Base-by-base conservation (phyloP, 164 flowering plant genomes). In the Piper longum region DNA sequence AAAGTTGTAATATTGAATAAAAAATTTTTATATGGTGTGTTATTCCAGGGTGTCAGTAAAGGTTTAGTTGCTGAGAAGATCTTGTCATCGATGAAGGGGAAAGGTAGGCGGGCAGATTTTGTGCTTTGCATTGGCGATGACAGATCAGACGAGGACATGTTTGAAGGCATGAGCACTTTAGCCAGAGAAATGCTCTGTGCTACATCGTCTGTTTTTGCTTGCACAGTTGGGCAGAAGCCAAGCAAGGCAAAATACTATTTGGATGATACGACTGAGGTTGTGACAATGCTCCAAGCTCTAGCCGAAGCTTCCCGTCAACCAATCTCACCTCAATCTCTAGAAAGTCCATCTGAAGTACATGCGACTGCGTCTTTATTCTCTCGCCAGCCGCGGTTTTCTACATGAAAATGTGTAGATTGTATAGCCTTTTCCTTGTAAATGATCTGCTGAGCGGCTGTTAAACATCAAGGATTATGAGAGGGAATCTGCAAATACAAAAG, bases 71-170 rank as follows among this genome's bases (percentile, higher is more conserved):
- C 36, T 26, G 36, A 26, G 36, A 26, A 26, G 36, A 26, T 26
- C 67, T 7, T 79, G 74, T 56, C 77, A 40, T 70, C 73, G 41
- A 76, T 78, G 80, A 67, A 73, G 26, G 71, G 60, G 62, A 73
- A 63, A 16, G 72, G 70, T 8, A 71, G 71, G 57, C 73, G 60
- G 45, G 76, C 81, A 14, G 83, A 80, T 65, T 80, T 78, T 67
- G 77, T 77, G 54, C 66, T 80, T 51, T 80, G 83, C 57, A 76
- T 80, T 36, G 85, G 85, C 44, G 83, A 82, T 66, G 85, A 82
- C 52, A 74, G 83, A 78, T 80, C 83, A 2, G 83, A 80, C 70
- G 85, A 82, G 66, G 83, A 80, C 65, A 82, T 82, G 85, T 80
- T 80, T 64, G 83, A 80, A 69, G 72, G 67, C 13, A 80, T 80